Percentiles rank a stretch among this genome's conserved stretches.
Evolutionary conservation across 2,329 filamentous ascomycete genomes (phyloP).

Genomic region (Myriosclerotinia curreyana): DNA sequence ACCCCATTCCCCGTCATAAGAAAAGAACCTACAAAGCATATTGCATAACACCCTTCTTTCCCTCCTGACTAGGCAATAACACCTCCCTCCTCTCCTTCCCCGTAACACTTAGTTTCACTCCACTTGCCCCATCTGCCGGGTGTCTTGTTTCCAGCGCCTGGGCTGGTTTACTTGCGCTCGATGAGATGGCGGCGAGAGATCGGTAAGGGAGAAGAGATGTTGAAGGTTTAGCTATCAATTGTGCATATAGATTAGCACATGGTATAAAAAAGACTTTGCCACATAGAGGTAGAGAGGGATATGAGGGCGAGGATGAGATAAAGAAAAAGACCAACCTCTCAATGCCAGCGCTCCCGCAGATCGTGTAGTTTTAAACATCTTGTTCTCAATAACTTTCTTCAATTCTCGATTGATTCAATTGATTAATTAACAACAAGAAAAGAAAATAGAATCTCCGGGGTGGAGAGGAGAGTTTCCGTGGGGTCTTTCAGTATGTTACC

Average conservation of each 20-base stretch:
- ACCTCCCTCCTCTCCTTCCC: constrained; percentile 63
- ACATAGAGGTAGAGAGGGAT: too few relatives aligned
- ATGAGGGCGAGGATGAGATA: too few relatives aligned
- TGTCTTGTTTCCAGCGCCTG: neutral
- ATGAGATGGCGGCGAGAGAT: constrained; percentile 62
- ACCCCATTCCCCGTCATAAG: neutral
- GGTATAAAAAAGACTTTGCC: too few relatives aligned
- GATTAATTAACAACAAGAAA: too few relatives aligned
- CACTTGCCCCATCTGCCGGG: neutral
- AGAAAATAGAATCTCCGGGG: too few relatives aligned
- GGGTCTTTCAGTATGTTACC: neutral
- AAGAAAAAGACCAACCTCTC: constrained; percentile 38
- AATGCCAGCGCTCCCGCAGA: constrained; percentile 44
- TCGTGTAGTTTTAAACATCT: constrained; percentile 45
- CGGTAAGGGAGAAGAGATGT: constrained; percentile 62
- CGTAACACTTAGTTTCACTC: constrained; percentile 45
- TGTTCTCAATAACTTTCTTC: constrained; percentile 20
- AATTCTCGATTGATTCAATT: neutral
- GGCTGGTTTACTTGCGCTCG: constrained; percentile 62
- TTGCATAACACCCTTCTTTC: constrained; percentile 76
- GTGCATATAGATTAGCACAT: neutral
- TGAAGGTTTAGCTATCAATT: constrained; percentile 59
- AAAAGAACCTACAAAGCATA: constrained; percentile 71
- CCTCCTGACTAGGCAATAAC: constrained; percentile 72
- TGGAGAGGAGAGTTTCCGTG: neutral